phyloP scores from a whole-genome alignment of 176 grass and related monocot genomes.

The Juncus inflexus region DNA sequence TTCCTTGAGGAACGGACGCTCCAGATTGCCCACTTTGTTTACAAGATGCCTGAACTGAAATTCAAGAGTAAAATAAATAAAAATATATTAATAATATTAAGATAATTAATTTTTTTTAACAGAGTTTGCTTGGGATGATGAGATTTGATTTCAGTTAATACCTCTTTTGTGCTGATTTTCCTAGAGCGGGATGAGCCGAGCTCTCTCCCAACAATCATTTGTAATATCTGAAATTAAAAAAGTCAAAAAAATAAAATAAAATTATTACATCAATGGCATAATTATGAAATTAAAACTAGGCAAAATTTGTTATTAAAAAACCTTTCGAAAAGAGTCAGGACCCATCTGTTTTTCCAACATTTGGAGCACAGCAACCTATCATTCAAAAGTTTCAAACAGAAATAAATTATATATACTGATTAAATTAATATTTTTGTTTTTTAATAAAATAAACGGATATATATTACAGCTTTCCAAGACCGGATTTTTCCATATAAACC shows the following conservation, averaged over 20 bases:
- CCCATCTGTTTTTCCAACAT: conserved; percentile 99
- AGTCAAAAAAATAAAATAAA: neutral
- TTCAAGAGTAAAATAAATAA: conserved; percentile 6
- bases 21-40: conserved; percentile 94
- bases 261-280: neutral
- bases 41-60: conserved; percentile 97
- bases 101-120: neutral
- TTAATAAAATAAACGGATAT: conserved; percentile 14
- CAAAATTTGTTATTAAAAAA: conserved; percentile 29
- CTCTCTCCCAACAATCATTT: conserved; percentile 47
- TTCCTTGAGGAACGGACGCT: conserved; percentile 97
- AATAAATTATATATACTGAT: neutral
- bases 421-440: neutral
- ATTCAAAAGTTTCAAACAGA: conserved; percentile 21
- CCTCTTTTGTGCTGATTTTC: conserved; percentile 82
- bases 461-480: conserved; percentile 91
- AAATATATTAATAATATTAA: neutral
- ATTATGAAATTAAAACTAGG: conserved; percentile 12
- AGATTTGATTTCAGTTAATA: conserved; percentile 1
- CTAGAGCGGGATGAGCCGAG: conserved; percentile 45
- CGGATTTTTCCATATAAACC: conserved; percentile 94
- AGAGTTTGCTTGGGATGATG: neutral
- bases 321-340: conserved; percentile 86
- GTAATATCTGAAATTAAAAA: conserved; percentile 61
- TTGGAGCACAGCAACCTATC: conserved; percentile 89